Base-by-base conservation (phyloP, 2,329 filamentous ascomycete species). In the Paecilomyces sp. region DNA sequence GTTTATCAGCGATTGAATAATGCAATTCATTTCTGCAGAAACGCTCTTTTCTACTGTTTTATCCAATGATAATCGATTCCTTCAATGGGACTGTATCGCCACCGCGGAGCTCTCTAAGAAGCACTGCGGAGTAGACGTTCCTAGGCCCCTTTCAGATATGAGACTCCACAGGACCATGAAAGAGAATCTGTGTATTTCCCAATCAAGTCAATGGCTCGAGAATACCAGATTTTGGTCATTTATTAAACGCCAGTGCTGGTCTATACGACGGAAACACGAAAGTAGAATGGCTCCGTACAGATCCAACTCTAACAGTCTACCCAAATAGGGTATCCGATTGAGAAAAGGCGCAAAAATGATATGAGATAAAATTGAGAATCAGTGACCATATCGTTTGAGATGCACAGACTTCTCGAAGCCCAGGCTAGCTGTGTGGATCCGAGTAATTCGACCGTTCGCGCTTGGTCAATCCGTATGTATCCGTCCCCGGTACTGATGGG, bases 1-100 rank as follows among this genome's bases (percentile, higher is more conserved):
- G 41, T 13, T 58, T 62, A 34, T 64, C 58, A 51, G 62, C 18
- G 6, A 47, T 53, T 53, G 33, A 36, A 56, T 22, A 41, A 47
- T 53, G 41, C 33, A 50, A 54, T 41, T 47, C 15, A 22, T 47
- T 41, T 18, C 41, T 18, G n/a, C 41, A 18, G 31, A 33, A 33
- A 9, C 31, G 9, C 31, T 33, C 8, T 33, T 33, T 33, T 33
- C 31, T 11, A 2, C 3, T 6, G 6, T 28, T 28, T 28, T 28
- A 28, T 22, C 22, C 22, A 22, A 22, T 22, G 22, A 22, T 22
- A 22, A 22, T 22, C 22, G 22, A 22, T 22, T 22, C 22, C 1
- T 22, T 22, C 22, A 22, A 22, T 22, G 22, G 2, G 22, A 22
- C 22, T 22, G 22, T 22, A 22, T 22, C 22, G 2, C 22, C 22